phyloP scores from a whole-genome alignment of 106 monocot genomes.

The Posidonia australis region DNA sequence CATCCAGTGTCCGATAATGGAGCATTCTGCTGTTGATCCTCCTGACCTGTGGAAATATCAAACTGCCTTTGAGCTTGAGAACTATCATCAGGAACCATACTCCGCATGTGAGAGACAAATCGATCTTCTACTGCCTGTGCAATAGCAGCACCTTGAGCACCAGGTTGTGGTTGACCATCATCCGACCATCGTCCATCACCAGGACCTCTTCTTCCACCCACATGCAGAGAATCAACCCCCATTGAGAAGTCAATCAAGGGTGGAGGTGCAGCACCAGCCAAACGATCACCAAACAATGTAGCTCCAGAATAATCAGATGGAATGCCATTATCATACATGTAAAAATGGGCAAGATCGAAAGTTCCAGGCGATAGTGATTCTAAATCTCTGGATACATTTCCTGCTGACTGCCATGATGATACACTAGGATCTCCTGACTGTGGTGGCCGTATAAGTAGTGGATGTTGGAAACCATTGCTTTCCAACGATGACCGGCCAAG shows the following conservation, averaged over 20 bases:
- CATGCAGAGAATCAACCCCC: conserved; percentile 44
- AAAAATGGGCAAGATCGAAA: conserved; percentile 30
- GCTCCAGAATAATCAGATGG: conserved; percentile 35
- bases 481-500: conserved; percentile 34
- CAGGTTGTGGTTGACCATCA: conserved; percentile 59
- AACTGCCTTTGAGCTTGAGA: conserved; percentile 14
- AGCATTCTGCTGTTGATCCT: conserved; percentile 14
- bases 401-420: conserved; percentile 33
- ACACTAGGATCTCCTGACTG: conserved; percentile 19
- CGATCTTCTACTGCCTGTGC: conserved; percentile 66
- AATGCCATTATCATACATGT: conserved; percentile 53
- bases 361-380: conserved; percentile 31
- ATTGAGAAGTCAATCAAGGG: conserved; percentile 49
- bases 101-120: conserved; percentile 43
- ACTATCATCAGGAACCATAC: conserved; percentile 16
- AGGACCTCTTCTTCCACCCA: conserved; percentile 49
- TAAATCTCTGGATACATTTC: conserved; percentile 39
- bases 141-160: conserved; percentile 41
- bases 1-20: conserved; percentile 11
- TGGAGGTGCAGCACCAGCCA: conserved; percentile 38
- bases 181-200: conserved; percentile 62
- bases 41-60: conserved; percentile 15
- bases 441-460: conserved; percentile 46
- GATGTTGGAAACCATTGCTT: conserved; percentile 51
- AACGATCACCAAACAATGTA: conserved; percentile 43